A percentile compares a stretch with the other conserved stretches of the same genome.
These are phyloP conservation scores for Gomphus sp. DNA, from an alignment of 1,284 basidiomycete species.

Conservation along the genomic window DNA sequence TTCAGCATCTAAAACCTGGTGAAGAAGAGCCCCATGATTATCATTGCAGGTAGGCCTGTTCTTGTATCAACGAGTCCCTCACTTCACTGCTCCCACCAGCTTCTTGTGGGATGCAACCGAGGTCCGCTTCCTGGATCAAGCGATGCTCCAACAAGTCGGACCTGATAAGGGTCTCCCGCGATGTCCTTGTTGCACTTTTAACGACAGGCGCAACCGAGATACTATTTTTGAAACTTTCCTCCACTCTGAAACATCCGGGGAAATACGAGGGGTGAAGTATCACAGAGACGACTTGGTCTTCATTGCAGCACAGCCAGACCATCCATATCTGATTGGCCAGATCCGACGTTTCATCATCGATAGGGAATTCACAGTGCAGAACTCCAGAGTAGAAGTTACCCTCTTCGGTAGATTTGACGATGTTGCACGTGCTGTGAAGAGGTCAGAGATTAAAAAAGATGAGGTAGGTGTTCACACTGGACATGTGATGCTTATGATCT, in stretches of 20 bases:
- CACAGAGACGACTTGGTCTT: constrained; percentile 55
- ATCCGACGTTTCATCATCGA: constrained; percentile 21
- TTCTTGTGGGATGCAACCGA: constrained; percentile 36
- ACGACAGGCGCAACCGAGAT: constrained; percentile 30
- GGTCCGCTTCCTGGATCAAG: constrained; percentile 34
- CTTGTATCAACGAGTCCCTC: constrained; percentile 8
- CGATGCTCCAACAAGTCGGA: constrained; percentile 24
- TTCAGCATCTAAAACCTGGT: constrained; percentile 27
- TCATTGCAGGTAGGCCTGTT: constrained; percentile 36
- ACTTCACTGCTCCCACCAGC: constrained; percentile 19
- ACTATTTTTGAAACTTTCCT: constrained; percentile 16
- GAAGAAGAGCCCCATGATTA: constrained; percentile 29
- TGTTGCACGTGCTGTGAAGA: constrained; percentile 17
- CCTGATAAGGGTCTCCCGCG: constrained; percentile 23
- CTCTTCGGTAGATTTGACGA: constrained; percentile 35
- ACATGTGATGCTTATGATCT: neutral
- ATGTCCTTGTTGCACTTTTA: constrained; percentile 31
- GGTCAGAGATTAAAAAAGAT: constrained; percentile 10
- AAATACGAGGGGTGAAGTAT: constrained; percentile 32
- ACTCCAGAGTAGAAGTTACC: constrained; percentile 26
- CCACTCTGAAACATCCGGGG: constrained; percentile 16
- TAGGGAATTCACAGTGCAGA: constrained; percentile 23
- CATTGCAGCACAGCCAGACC: constrained; percentile 20
- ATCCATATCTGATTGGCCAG: constrained; percentile 43
- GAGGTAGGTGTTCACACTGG: constrained; percentile 14